Evolutionary conservation across 2,329 filamentous ascomycete genomes (phyloP).

Genomic region (Elsinoe batatas): DNA sequence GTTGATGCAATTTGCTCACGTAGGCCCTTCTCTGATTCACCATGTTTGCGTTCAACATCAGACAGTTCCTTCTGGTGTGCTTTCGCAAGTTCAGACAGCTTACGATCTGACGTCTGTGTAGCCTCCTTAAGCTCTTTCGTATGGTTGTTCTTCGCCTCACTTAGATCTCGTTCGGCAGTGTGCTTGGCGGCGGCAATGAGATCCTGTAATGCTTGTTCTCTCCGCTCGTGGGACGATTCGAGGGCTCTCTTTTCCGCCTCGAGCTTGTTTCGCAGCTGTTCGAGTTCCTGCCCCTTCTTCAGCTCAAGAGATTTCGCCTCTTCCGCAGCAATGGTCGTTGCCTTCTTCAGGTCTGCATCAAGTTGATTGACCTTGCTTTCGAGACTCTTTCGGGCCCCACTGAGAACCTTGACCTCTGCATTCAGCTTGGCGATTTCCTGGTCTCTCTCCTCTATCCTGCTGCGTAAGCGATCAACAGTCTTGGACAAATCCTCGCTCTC

Average conservation of each 20-base stretch:
- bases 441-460: neutral
- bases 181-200: neutral
- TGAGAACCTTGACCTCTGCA: conserved; percentile 3
- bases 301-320: neutral
- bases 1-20: neutral
- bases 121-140: neutral
- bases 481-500: conserved; percentile 8
- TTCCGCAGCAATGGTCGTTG: neutral
- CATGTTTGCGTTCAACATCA: neutral
- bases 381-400: neutral
- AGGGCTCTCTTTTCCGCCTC: neutral
- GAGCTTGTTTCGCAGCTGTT: neutral
- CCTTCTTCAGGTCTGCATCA: neutral
- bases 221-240: neutral
- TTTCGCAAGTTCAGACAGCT: neutral
- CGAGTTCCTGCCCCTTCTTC: neutral
- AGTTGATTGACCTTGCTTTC: conserved; percentile 7
- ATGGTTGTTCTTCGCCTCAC: neutral
- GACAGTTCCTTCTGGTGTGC: neutral
- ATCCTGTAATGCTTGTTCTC: neutral
- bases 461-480: neutral
- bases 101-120: neutral
- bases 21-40: conserved; percentile 13
- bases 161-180: neutral
- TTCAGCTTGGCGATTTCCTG: neutral